Percentiles rank a stretch among this genome's conserved stretches.
Conservation (phyloP, 352 stramenopile species). For the Phytophthora parvispora region DNA sequence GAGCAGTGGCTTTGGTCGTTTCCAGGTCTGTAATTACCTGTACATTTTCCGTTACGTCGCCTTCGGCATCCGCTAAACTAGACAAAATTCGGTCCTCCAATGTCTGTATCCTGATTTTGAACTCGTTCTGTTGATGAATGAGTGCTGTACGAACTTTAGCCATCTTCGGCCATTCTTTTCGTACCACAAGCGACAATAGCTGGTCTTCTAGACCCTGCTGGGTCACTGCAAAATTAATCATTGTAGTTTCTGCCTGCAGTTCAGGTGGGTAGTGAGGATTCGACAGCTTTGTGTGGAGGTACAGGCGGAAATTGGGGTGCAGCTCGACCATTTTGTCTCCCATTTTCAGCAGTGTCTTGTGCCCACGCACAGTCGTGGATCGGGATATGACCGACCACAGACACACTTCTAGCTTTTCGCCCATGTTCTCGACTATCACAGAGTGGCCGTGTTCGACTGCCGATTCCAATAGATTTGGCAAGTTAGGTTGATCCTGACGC, state of each 20-base stretch:
- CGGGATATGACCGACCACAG: conserved; percentile 89
- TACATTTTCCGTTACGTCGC: conserved; percentile 96
- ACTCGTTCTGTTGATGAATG: conserved; percentile 92
- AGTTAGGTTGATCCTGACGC: conserved; percentile 85
- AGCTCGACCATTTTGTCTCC: conserved; percentile 92
- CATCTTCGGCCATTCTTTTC: conserved; percentile 92
- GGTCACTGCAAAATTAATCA: conserved; percentile 95
- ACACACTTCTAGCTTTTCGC: conserved; percentile 87
- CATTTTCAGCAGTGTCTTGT: conserved; percentile 84
- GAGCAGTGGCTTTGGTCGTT: conserved; percentile 93
- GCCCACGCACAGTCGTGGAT: conserved; percentile 75
- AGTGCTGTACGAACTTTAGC: conserved; percentile 80
- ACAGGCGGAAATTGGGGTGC: conserved; percentile 84
- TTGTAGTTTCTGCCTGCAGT: conserved; percentile 91
- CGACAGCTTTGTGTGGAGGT: conserved; percentile 95
- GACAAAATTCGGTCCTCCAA: conserved; percentile 93
- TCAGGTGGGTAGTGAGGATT: conserved; percentile 94
- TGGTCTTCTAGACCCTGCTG: conserved; percentile 93
- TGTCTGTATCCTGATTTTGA: conserved; percentile 89
- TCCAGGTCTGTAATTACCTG: conserved; percentile 96
- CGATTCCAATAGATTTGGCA: conserved; percentile 77
- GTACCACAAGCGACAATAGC: conserved; percentile 87
- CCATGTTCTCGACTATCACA: conserved; percentile 93
- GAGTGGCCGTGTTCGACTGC: conserved; percentile 85
- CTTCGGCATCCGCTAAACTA: conserved; percentile 85